phyloP scores from a whole-genome alignment of 352 stramenopile species.

The Pythium sp. region DNA sequence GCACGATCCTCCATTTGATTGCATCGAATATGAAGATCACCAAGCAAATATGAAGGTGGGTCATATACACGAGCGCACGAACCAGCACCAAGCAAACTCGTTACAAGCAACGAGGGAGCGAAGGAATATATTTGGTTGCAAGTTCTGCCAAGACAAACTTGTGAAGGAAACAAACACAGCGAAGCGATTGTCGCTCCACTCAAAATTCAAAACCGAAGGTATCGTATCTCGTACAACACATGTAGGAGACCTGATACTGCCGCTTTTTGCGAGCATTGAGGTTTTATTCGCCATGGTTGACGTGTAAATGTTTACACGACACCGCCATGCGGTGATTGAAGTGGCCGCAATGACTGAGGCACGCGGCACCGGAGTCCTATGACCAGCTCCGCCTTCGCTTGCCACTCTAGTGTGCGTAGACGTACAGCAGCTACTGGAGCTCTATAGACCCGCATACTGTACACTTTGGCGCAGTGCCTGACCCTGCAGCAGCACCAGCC shows the following conservation, averaged over 20 bases:
- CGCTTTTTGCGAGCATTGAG: neutral
- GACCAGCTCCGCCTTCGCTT: neutral
- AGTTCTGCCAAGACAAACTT: neutral
- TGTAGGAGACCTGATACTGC: neutral
- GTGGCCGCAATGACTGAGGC: neutral
- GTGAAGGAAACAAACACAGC: neutral
- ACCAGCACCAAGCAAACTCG: too few species aligned
- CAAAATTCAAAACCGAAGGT: too few species aligned
- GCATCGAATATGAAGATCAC: too few species aligned
- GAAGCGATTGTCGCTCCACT: neutral
- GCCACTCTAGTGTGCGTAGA: neutral
- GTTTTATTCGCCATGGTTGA: neutral
- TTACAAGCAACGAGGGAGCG: too few species aligned
- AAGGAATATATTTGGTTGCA: neutral
- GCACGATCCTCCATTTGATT: too few species aligned
- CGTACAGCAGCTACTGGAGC: neutral
- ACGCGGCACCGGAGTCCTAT: neutral
- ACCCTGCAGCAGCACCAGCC: neutral
- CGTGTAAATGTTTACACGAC: neutral
- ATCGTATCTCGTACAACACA: too few species aligned
- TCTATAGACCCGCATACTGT: neutral
- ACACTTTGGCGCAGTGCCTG: neutral
- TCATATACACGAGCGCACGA: too few species aligned
- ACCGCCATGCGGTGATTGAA: neutral
- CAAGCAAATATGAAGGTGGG: too few species aligned